Base-by-base conservation (phyloP, 2,329 filamentous ascomycete species). In the Xylaria polymorpha region DNA sequence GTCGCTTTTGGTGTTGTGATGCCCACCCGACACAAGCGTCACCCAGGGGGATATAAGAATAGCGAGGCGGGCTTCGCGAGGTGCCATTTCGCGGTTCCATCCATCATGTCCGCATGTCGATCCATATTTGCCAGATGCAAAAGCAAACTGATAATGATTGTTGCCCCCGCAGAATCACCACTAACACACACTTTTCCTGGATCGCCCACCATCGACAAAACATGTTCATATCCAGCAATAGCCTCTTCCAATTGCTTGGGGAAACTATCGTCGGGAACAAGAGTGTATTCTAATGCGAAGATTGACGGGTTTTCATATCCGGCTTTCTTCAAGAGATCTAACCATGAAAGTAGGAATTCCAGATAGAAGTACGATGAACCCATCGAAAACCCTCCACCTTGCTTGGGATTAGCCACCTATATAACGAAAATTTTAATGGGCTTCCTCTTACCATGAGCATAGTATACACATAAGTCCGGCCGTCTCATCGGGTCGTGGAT, bases 321-420 rank as follows among this genome's bases (percentile, higher is more conserved):
- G 20, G 84, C 82, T 61, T 86, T 81, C 64, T 88, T 84, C 46
- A 97, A 84, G 20, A 94, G 81, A 51, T 85, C 83, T 14, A 92
- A 82, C 90, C 91, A 94, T 9, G 89, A 87, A 63, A 95, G 82
- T 2, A 97, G 84, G 73, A 95, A 96, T 75, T 97, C 94, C 43
- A 94, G 86, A 78, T 97, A 97, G 79, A 97, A 97, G 81, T 92
- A 92, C 20, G 87, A 84, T 14, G 92, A 94, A 3, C 93, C 94
- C 90, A 97, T 92, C 7, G 89, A 88, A 78, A 97, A 96, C 0
- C 94, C 94, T 25, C 94, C 94, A 18, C 92, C 90, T 92, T 55
- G 46, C 50, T 44, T 12, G 39, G 60, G 71, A 70, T 77, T 68
- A 78, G 72, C 53, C 48, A 61, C 48, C 55, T 59, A n/a, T 37